Base-by-base conservation (phyloP, 2,329 filamentous ascomycete genomes). In the Onygena corvina region DNA sequence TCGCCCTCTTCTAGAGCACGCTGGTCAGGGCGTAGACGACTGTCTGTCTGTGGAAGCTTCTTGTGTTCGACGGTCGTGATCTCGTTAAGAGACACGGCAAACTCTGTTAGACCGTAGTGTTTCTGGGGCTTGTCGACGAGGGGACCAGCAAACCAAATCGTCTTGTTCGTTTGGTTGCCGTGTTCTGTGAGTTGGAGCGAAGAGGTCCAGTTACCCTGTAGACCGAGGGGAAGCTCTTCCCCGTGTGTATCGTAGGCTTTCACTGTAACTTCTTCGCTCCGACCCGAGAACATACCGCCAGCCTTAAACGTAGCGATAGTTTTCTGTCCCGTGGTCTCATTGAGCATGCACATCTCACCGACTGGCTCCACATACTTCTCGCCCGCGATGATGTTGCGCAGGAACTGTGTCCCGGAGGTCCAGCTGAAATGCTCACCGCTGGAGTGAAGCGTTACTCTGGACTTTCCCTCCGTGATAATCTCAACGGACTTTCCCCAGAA, bases 401-500 rank as follows among this genome's bases (percentile, higher is more conserved):
- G 70, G 68, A 95, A 96, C 56, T 85, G 86, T 3, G 87, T 94
- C 1, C 90, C 87, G 14, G 86, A 76, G 40, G 77, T 83, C 87
- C 88, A 98, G 58, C 82, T 89, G 69, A 90, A 98, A 53, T 80
- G 76, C 63, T 96, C 90, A 49, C 86, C 84, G 1, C 72, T 77
- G 1, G 76, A 75, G 61, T 92, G 81, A 23, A 98, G 71, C 33
- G 81, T 79, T 33, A 95, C 74, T 45, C 89, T 79, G 2, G 87
- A 81, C 21, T 86, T 84, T 2, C 92, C 92, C 49, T 95, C 90
- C 0, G 88, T 96, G 53, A 86, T 92, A 54, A 98, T 80, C 66
- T 98, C 92, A 2, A 87, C 87, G 49, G 84, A 90, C 71, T 96
- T 96, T 50, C 92, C 92, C 92, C 92, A 96, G 71, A 98, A 98